Conservation (phyloP, 805 yeast species). For the Alloascoidea africana region DNA sequence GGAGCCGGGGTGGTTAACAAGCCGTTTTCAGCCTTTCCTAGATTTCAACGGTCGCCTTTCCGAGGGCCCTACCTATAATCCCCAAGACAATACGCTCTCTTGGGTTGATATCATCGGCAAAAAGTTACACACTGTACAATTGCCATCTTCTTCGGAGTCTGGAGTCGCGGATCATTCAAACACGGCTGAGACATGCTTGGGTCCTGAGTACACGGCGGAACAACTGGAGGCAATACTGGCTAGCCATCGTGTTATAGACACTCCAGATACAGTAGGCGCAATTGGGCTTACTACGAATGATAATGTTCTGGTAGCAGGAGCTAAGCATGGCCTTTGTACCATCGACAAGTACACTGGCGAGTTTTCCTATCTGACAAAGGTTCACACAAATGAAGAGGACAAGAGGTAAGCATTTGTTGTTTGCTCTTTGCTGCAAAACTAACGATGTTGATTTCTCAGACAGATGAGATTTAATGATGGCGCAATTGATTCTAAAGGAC, state of each 20-base stretch:
- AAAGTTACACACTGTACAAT: conserved; percentile 4
- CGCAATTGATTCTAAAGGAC: conserved; percentile 58
- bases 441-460: conserved; percentile 14
- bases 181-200: conserved; percentile 8
- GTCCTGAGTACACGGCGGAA: conserved; percentile 14
- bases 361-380: conserved; percentile 14
- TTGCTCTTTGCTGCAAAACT: conserved; percentile 1
- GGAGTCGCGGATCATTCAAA: conserved; percentile 8
- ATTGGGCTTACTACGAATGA: conserved; percentile 45
- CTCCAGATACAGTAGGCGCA: conserved; percentile 46
- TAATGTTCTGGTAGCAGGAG: conserved; percentile 42
- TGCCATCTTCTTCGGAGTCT: neutral
- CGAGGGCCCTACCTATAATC: conserved; percentile 19
- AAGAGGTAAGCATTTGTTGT: conserved; percentile 1
- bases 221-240: conserved; percentile 11
- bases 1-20: too few species aligned
- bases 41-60: conserved; percentile 11
- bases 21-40: conserved; percentile 11
- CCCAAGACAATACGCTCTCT: conserved; percentile 12
- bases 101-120: conserved; percentile 17
- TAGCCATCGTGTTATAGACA: conserved; percentile 24
- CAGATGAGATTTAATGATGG: conserved; percentile 68
- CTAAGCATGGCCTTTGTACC: conserved; percentile 46
- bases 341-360: conserved; percentile 20
- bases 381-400: neutral